phyloP scores from a whole-genome alignment of 2,329 filamentous ascomycete species.

The Pseudopyrenochaeta lycopersici region DNA sequence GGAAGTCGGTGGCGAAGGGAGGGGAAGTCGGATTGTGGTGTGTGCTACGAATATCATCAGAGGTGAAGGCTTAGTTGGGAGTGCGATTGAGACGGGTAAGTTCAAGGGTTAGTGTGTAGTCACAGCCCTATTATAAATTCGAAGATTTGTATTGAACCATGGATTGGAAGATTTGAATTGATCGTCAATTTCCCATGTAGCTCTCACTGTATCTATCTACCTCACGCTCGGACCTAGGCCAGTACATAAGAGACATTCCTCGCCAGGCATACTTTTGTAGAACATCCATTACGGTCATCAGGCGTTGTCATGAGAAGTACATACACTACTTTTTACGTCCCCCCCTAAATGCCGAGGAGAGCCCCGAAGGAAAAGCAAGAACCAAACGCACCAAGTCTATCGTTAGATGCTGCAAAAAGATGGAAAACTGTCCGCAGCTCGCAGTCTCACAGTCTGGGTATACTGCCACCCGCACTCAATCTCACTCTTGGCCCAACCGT shows the following conservation, averaged over 20 bases:
- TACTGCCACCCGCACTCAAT: slow-evolving; percentile 37
- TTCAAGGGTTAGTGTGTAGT: slow-evolving; percentile 30
- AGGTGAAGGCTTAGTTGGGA: slow-evolving; percentile 88
- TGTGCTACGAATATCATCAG: slow-evolving; percentile 92
- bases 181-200: slow-evolving; percentile 28
- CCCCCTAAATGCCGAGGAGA: slow-evolving; percentile 35
- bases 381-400: slow-evolving; percentile 47
- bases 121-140: neutral
- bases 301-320: slow-evolving; percentile 41
- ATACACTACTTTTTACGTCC: slow-evolving; percentile 36
- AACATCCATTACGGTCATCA: slow-evolving; percentile 37
- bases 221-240: slow-evolving; percentile 19
- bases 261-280: slow-evolving; percentile 31
- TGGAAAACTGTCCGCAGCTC: slow-evolving; percentile 38
- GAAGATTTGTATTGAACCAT: neutral
- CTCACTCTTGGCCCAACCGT: slow-evolving; percentile 22
- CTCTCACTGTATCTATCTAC: slow-evolving; percentile 2
- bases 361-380: slow-evolving; percentile 34
- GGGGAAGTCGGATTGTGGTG: slow-evolving; percentile 83
- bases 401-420: slow-evolving; percentile 44
- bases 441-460: slow-evolving; percentile 37
- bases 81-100: slow-evolving; percentile 74
- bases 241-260: slow-evolving; percentile 31
- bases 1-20: slow-evolving; percentile 72
- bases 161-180: neutral